A percentile compares a stretch with the other conserved stretches of the same genome.
Evolutionary conservation across 2,329 filamentous ascomycete species (phyloP).

Genomic region (Berkeleyomyces basicola): DNA sequence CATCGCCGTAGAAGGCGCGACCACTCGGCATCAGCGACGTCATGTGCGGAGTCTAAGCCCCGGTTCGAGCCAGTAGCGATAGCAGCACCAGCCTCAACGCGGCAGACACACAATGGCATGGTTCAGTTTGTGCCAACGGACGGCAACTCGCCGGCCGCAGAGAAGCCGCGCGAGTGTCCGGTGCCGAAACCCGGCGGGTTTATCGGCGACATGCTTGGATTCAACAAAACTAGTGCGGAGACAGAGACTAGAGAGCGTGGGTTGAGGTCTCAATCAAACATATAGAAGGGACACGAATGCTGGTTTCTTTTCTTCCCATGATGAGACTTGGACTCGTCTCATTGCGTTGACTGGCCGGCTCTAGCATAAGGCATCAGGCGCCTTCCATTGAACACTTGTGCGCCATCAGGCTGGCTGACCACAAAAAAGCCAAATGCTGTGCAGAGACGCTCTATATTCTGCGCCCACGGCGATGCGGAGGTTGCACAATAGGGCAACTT

Average conservation of each 20-base stretch:
- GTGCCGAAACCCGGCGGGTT: slow-evolving; percentile 78
- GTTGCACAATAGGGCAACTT: background rate
- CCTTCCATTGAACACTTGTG: too few relatives aligned
- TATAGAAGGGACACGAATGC: background rate
- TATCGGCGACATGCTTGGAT: slow-evolving; percentile 58
- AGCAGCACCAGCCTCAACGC: slow-evolving; percentile 10
- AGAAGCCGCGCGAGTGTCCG: slow-evolving; percentile 57
- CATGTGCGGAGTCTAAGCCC: background rate
- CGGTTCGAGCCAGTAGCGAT: slow-evolving; percentile 11
- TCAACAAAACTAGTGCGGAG: slow-evolving; percentile 28
- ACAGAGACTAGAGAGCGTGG: slow-evolving; percentile 14
- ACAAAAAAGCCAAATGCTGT: background rate
- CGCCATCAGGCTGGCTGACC: background rate
- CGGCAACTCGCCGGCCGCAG: slow-evolving; percentile 18
- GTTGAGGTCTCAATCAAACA: background rate
- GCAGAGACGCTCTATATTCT: background rate
- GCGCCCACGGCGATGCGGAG: background rate
- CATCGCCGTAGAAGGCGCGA: slow-evolving; percentile 19
- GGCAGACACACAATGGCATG: slow-evolving; percentile 29
- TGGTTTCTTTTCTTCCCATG: background rate
- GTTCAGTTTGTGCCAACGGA: slow-evolving; percentile 30
- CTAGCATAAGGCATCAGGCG: too few relatives aligned
- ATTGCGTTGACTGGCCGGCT: background rate
- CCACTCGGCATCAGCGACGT: slow-evolving; percentile 30
- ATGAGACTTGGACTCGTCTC: too few relatives aligned